Evolutionary conservation across 495 filamentous ascomycete species (phyloP).

Genomic region (Oidiodendron maius): DNA sequence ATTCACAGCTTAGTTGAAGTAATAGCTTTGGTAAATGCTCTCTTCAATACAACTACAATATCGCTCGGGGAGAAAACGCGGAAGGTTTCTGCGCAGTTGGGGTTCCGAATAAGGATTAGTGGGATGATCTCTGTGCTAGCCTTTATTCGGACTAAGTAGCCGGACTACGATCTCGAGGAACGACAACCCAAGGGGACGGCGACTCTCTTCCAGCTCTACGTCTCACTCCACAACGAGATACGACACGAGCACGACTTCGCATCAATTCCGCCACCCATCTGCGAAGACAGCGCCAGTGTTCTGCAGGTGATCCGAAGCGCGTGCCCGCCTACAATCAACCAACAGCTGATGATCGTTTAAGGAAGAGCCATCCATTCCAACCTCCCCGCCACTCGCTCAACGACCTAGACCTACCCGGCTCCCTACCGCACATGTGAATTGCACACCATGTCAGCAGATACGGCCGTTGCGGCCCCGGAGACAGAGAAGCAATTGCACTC

Average conservation of each 20-base stretch:
- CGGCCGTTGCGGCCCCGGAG: constrained; percentile 12
- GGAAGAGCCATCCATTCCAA: background rate
- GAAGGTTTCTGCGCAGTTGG: too few species aligned
- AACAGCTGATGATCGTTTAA: background rate
- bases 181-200: background rate
- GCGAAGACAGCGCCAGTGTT: background rate
- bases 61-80: too few species aligned
- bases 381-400: too few species aligned
- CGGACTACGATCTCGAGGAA: background rate
- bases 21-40: too few species aligned
- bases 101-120: too few species aligned
- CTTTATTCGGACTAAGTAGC: background rate
- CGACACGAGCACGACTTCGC: too few species aligned
- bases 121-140: background rate
- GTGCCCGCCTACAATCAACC: background rate
- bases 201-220: background rate
- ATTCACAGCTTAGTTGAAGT: too few species aligned
- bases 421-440: background rate
- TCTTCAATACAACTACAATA: too few species aligned
- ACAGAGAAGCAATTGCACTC: constrained; percentile 14
- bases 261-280: too few species aligned
- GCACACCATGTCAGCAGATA: constrained; percentile 17
- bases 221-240: background rate
- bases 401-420: background rate
- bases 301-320: background rate